Evolutionary conservation across 2,329 filamentous ascomycete genomes (phyloP).

Genomic region (Fusarium duplospermum): DNA sequence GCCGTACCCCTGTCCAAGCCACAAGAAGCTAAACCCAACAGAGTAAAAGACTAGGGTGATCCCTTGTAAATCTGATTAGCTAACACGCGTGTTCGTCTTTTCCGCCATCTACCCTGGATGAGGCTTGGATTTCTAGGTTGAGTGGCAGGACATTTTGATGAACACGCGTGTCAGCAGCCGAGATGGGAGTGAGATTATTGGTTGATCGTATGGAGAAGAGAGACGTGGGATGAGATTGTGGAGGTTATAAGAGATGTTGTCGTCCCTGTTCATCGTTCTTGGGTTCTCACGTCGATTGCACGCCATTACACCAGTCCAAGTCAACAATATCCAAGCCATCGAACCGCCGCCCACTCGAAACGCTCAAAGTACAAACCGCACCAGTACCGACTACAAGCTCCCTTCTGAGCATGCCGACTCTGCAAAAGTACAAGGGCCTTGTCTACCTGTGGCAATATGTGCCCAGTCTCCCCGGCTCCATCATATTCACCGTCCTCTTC

Average conservation of each 20-base stretch:
- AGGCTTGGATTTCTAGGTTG: not conserved
- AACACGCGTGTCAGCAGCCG: conserved; percentile 34
- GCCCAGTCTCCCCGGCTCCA: conserved; percentile 58
- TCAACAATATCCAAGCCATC: accelerated
- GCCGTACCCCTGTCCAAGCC: not conserved
- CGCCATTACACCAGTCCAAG: not conserved
- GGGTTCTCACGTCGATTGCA: not conserved
- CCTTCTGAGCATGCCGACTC: conserved; percentile 7
- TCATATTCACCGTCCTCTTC: conserved; percentile 60
- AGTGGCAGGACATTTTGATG: not conserved
- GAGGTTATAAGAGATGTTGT: not conserved
- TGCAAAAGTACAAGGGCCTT: conserved; percentile 13
- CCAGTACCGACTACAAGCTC: accelerated
- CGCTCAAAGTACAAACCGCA: accelerated
- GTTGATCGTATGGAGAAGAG: not conserved
- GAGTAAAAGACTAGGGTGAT: not conserved
- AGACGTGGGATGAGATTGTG: not conserved
- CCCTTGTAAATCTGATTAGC: not conserved
- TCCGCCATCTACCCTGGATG: not conserved
- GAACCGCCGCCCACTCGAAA: accelerated
- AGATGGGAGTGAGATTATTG: not conserved
- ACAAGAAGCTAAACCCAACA: accelerated
- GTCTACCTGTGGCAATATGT: conserved; percentile 45
- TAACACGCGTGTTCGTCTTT: conserved; percentile 30
- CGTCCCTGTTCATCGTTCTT: not conserved